phyloP scores from a whole-genome alignment of 257 asterid genomes.

The Gynochthodes officinalis region DNA sequence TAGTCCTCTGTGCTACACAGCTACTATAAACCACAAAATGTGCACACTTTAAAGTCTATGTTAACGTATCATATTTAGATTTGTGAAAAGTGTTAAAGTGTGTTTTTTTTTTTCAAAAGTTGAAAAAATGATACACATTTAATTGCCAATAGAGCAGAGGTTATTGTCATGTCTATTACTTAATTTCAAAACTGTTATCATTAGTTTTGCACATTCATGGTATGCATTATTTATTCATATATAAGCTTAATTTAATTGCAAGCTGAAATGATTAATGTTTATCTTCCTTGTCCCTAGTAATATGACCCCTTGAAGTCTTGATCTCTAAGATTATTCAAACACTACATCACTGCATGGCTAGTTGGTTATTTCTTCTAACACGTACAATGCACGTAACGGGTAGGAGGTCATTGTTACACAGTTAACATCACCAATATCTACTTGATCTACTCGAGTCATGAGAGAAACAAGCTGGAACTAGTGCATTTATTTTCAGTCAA shows the following conservation, averaged over 20 bases:
- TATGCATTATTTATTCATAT: background rate
- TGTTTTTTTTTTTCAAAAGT: too few relatives aligned
- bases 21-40: too few relatives aligned
- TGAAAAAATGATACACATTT: too few relatives aligned
- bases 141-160: too few relatives aligned
- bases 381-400: background rate
- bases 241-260: background rate
- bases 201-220: slow-evolving; percentile 8
- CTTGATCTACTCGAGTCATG: background rate
- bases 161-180: too few relatives aligned
- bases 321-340: background rate
- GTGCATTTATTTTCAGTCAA: too few relatives aligned
- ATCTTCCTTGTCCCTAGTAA: background rate
- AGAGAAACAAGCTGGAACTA: background rate
- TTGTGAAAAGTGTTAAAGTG: too few relatives aligned
- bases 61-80: too few relatives aligned
- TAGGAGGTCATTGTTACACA: background rate
- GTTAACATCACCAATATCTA: background rate
- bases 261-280: slow-evolving; percentile 7
- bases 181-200: slow-evolving; percentile 6
- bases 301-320: background rate
- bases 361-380: slow-evolving; percentile 10
- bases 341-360: slow-evolving; percentile 14
- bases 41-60: too few relatives aligned
- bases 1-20: too few relatives aligned